Conservation (phyloP, 2,329 filamentous ascomycete species). For the Aspergillus thermomutatus region DNA sequence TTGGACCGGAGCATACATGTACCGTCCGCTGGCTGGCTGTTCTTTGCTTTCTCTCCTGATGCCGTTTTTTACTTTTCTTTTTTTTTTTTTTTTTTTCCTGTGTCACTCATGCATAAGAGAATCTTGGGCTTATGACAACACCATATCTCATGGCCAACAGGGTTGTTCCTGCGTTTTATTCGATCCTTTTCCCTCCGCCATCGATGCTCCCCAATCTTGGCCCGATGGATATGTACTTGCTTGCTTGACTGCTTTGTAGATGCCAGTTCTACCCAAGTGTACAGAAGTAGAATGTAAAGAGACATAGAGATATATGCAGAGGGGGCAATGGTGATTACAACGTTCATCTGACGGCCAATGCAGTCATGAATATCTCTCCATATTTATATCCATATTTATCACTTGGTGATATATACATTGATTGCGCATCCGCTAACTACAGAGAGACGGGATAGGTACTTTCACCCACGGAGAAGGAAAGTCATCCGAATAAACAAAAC, state of each 20-base stretch:
- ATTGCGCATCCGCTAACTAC: neutral
- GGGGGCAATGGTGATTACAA: neutral
- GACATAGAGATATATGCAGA: neutral
- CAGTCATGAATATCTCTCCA: neutral
- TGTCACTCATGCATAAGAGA: slow-evolving; percentile 3
- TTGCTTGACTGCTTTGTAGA: too few relatives aligned
- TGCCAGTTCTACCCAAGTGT: neutral
- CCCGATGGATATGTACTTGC: neutral
- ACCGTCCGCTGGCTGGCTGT: slow-evolving; percentile 9
- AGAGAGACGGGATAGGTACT: too few relatives aligned
- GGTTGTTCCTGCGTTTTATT: neutral
- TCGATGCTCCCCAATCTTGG: too few relatives aligned
- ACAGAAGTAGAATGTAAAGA: neutral
- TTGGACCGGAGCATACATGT: slow-evolving; percentile 1
- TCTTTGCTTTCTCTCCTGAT: too few relatives aligned
- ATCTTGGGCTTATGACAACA: neutral
- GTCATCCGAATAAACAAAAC: neutral
- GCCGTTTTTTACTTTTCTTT: neutral
- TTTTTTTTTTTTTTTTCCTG: slow-evolving; percentile 2
- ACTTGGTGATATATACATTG: neutral
- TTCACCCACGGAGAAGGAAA: neutral
- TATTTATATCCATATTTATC: neutral
- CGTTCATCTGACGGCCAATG: neutral
- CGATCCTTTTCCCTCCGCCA: neutral
- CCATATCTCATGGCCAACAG: neutral